These are phyloP conservation scores for Phlebiopsis flavidoalba DNA, from an alignment of 768 basidiomycete genomes.

Conservation along the genomic window DNA sequence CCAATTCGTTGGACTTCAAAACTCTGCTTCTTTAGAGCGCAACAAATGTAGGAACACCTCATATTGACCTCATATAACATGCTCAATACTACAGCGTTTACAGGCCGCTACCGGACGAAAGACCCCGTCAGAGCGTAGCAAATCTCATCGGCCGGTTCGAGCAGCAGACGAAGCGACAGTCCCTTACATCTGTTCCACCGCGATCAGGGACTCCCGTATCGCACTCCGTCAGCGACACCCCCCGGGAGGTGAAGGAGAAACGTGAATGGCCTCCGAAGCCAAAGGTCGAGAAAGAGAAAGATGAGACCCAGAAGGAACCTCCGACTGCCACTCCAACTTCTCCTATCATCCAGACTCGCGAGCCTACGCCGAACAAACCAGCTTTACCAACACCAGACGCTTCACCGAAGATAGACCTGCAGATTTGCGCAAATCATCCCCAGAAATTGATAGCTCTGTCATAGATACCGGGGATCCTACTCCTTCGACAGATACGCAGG, in stretches of 20 bases:
- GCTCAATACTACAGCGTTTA: background rate
- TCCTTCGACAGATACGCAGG: background rate
- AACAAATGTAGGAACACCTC: background rate
- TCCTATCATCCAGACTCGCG: background rate
- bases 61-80: background rate
- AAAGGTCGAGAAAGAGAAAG: constrained; percentile 8
- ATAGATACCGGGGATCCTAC: background rate
- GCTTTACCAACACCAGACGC: constrained; percentile 13
- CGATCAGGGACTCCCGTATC: constrained; percentile 67
- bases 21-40: background rate
- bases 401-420: constrained; percentile 13
- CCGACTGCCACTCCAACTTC: constrained; percentile 2
- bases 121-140: constrained; percentile 80
- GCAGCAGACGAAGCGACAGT: constrained; percentile 67
- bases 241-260: constrained; percentile 61
- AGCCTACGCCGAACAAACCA: constrained; percentile 3
- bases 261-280: constrained; percentile 67
- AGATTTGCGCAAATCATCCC: constrained; percentile 4
- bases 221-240: constrained; percentile 57
- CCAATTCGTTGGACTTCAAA: background rate
- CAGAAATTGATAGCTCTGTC: background rate
- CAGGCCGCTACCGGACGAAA: constrained; percentile 86
- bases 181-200: constrained; percentile 34
- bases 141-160: constrained; percentile 90
- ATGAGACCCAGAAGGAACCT: background rate